Percentiles rank a stretch among this genome's conserved stretches.
Evolutionary conservation across 2,329 filamentous ascomycete species (phyloP).

Genomic region (Fusarium gaditjirri): DNA sequence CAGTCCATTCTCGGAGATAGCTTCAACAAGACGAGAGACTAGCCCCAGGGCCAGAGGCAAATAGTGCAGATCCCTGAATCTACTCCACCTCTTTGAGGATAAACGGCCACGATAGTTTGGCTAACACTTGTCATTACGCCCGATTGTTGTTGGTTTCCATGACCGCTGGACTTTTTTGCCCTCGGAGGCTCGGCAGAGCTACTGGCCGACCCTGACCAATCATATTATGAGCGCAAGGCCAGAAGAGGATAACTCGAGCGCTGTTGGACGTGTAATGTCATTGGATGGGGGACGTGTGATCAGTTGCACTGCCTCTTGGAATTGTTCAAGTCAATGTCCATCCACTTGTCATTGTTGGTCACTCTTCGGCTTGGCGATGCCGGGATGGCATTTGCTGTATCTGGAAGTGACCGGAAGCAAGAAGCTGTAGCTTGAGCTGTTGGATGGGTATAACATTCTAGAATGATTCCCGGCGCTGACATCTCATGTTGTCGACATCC

Average conservation of each 20-base stretch:
- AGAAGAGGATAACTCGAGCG: not conserved
- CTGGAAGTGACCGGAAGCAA: constrained; percentile 23
- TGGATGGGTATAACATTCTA: constrained; percentile 18
- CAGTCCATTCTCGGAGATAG: not conserved
- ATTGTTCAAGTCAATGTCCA: constrained; percentile 4
- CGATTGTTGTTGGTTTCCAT: constrained; percentile 18
- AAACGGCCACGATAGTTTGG: constrained; percentile 19
- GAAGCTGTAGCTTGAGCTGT: constrained; percentile 1
- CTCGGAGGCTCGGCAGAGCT: constrained; percentile 30
- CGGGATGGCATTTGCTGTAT: constrained; percentile 22
- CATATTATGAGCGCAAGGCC: constrained; percentile 3
- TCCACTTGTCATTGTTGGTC: constrained; percentile 29
- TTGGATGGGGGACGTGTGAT: constrained; percentile 21
- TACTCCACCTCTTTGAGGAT: constrained; percentile 19
- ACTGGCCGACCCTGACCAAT: constrained; percentile 18
- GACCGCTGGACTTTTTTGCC: constrained; percentile 17
- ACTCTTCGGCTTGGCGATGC: constrained; percentile 23
- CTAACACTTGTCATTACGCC: constrained; percentile 15
- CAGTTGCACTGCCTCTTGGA: constrained; percentile 30
- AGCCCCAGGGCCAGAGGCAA: constrained; percentile 6
- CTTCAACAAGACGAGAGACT: not conserved
- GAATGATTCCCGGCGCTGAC: constrained; percentile 23
- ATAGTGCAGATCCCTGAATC: not conserved
- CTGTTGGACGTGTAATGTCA: constrained; percentile 10
- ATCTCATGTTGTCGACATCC: not conserved